Percentiles rank a stretch among this genome's conserved stretches.
Evolutionary conservation across 78 protist species (phyloP).

Genomic region (Dictyostelium discoideum): DNA sequence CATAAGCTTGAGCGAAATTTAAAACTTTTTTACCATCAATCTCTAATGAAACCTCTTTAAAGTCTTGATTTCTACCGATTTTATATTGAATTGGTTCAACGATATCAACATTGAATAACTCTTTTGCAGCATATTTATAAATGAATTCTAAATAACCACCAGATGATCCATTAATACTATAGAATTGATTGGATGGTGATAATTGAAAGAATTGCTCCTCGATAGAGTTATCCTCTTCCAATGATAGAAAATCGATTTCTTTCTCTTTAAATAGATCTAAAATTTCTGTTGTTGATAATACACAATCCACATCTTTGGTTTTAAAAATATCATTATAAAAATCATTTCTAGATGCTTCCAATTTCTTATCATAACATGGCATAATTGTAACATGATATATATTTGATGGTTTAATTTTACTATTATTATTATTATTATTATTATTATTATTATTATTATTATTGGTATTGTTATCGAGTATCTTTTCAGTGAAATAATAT

Average conservation of each 20-base stretch:
- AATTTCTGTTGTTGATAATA: conserved; percentile 90
- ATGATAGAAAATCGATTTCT: conserved; percentile 3
- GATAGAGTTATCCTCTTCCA: neutral
- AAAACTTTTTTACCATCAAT: conserved; percentile 79
- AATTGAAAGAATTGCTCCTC: neutral
- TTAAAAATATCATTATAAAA: conserved; percentile 77
- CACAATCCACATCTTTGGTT: conserved; percentile 87
- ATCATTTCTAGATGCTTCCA: conserved; percentile 96
- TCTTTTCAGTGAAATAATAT: conserved; percentile 39
- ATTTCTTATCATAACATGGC: conserved; percentile 98
- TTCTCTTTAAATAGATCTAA: conserved; percentile 75
- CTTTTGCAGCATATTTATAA: conserved; percentile 83
- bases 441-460: neutral
- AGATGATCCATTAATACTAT: conserved; percentile 81
- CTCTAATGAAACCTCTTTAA: conserved; percentile 40
- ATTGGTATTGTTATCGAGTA: neutral
- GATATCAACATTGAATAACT: conserved; percentile 80
- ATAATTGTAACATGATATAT: conserved; percentile 94
- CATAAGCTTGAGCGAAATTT: conserved; percentile 88
- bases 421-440: neutral
- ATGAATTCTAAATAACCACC: conserved; percentile 92
- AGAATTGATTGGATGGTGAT: neutral
- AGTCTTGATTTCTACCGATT: conserved; percentile 71
- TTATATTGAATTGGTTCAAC: conserved; percentile 50
- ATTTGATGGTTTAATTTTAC: conserved; percentile 16